Percentiles rank a stretch among this genome's conserved stretches.
Conservation (phyloP, 2,329 filamentous ascomycete species). For the Ceratocystis lukuohia region DNA sequence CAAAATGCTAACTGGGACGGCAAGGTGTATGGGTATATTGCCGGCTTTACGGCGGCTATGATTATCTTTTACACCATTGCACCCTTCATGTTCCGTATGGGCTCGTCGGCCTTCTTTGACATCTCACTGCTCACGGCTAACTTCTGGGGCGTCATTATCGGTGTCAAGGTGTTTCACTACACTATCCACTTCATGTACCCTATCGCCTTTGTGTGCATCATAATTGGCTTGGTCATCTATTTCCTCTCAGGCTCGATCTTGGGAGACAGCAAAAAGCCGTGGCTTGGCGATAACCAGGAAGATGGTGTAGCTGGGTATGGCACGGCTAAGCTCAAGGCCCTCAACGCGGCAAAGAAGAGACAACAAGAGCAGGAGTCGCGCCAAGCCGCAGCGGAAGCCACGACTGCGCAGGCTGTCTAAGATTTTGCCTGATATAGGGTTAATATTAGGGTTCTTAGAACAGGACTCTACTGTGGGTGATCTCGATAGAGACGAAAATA, state of each 20-base stretch:
- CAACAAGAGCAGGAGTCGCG: constrained; percentile 6
- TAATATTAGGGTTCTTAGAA: neutral
- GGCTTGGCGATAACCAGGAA: constrained; percentile 81
- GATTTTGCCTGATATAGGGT: no score
- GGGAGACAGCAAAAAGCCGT: constrained; percentile 86
- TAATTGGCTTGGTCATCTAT: constrained; percentile 74
- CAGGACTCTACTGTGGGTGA: no score
- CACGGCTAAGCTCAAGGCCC: constrained; percentile 67
- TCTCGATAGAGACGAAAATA: neutral
- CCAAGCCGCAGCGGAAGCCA: neutral
- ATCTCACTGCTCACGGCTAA: constrained; percentile 87
- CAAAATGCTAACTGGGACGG: constrained; percentile 49
- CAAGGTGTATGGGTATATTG: constrained; percentile 63
- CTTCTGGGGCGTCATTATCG: constrained; percentile 94
- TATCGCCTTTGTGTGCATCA: constrained; percentile 85
- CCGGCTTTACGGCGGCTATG: constrained; percentile 79
- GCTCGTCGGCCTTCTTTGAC: constrained; percentile 88
- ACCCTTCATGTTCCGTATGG: constrained; percentile 78
- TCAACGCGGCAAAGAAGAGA: constrained; percentile 36
- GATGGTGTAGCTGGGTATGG: constrained; percentile 65
- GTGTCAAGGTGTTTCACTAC: constrained; percentile 70
- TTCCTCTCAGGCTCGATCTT: constrained; percentile 71
- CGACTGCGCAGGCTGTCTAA: neutral
- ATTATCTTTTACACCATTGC: constrained; percentile 77
- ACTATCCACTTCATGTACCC: constrained; percentile 83